Conservation (phyloP, 2,329 filamentous ascomycete genomes). For the Neofusicoccum sp. region DNA sequence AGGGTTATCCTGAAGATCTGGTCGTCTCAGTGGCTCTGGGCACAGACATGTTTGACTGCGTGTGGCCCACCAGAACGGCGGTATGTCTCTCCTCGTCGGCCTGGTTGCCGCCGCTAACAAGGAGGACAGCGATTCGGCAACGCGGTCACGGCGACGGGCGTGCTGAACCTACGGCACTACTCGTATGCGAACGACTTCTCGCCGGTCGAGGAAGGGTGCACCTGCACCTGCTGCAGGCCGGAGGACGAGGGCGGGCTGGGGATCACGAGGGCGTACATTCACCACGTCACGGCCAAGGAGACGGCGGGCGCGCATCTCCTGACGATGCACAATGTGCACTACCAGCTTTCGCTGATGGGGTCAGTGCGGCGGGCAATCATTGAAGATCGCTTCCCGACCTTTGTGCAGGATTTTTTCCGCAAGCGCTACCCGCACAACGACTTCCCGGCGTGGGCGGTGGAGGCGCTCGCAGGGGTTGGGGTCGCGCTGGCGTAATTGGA, state of each 20-base stretch:
- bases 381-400: constrained; percentile 75
- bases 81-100: constrained; percentile 40
- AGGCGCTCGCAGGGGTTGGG: constrained; percentile 73
- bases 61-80: constrained; percentile 95
- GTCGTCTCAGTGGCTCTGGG: constrained; percentile 90
- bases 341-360: constrained; percentile 81
- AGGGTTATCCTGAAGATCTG: constrained; percentile 86
- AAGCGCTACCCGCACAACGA: constrained; percentile 67
- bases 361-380: constrained; percentile 73
- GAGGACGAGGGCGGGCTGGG: constrained; percentile 68
- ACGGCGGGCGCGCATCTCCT: constrained; percentile 84
- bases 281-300: constrained; percentile 91
- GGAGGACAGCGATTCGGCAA: constrained; percentile 74
- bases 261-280: constrained; percentile 82
- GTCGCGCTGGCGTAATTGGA: constrained; percentile 57
- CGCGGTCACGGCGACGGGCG: constrained; percentile 76
- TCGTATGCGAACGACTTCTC: constrained; percentile 75
- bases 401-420: constrained; percentile 74
- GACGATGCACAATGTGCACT: constrained; percentile 95
- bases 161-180: constrained; percentile 80
- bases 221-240: constrained; percentile 72
- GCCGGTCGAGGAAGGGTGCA: constrained; percentile 79
- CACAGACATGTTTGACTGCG: constrained; percentile 99
- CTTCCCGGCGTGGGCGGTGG: constrained; percentile 82
- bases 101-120: background rate